These are phyloP conservation scores for Agapanthus africanus DNA, from an alignment of 106 monocot genomes.

Conservation along the genomic window DNA sequence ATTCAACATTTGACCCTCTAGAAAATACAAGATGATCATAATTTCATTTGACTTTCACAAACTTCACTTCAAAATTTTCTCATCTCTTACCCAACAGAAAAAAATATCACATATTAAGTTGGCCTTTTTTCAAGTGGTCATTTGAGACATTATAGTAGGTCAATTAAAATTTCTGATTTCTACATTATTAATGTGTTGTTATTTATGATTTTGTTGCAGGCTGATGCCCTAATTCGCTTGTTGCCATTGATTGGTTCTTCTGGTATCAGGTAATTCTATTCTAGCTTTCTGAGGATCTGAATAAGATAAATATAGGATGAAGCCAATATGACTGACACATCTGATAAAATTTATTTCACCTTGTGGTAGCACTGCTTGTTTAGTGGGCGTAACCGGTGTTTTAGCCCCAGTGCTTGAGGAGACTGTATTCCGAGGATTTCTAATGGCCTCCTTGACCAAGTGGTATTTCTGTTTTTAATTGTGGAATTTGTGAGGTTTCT, in stretches of 20 bases:
- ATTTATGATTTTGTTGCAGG: slow-evolving; percentile 32
- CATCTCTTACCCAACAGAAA: no score
- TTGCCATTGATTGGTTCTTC: slow-evolving; percentile 91
- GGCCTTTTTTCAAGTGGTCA: no score
- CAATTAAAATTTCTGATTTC: no score
- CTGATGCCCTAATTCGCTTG: slow-evolving; percentile 68
- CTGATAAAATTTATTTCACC: neutral
- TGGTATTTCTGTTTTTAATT: slow-evolving; percentile 37
- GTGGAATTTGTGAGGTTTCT: neutral
- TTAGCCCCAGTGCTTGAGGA: slow-evolving; percentile 91
- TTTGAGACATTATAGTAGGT: no score
- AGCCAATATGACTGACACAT: slow-evolving; percentile 3
- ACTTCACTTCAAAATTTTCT: no score
- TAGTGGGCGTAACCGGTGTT: slow-evolving; percentile 81
- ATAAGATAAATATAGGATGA: neutral
- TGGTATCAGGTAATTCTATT: slow-evolving; percentile 47
- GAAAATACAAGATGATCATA: no score
- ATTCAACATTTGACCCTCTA: no score
- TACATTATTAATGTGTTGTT: no score
- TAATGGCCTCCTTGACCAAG: slow-evolving; percentile 84
- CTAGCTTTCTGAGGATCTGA: neutral
- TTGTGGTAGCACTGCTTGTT: slow-evolving; percentile 60
- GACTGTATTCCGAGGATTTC: slow-evolving; percentile 88
- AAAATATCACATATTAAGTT: no score
- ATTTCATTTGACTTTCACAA: no score